Base-by-base conservation (phyloP, 148 eudicot species). In the Chenopodium berlandieri region DNA sequence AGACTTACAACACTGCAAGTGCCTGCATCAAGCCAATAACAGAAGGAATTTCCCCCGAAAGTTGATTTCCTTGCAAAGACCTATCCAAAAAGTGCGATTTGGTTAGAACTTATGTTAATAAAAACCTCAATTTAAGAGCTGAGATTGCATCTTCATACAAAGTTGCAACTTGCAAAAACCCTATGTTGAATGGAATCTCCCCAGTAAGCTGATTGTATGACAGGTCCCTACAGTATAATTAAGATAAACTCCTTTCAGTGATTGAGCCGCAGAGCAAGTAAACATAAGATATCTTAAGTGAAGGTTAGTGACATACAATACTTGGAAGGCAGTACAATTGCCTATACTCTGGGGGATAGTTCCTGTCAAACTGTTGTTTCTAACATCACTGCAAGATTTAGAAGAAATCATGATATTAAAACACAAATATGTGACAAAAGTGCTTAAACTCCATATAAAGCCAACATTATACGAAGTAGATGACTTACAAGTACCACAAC, bases 11-110 rank as follows among this genome's bases (percentile, higher is more conserved):
- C 70, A 96, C 99, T 22, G 99, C 98, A 82, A 96, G 97, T 77
- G 99, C 99, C 87, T 96, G 99, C 99, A 96, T 96, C 88, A 96
- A 83, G 78, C 99, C 99, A 81, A 96, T 94, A 75, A 96, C 99
- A 0, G 94, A 87, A 31, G 99, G 99, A 78, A 96, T 92, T 76
- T 83, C 87, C 56, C 99, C 99, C 4, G 94, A 89, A 20, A 96
- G 88, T 58, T 86, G 88, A 84, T 96, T 96, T 64, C 97, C 94
- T 86, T 96, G 99, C 88, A 96, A 89, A 60, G 98, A 95, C 83
- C 98, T 95, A 78, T 37, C 30, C 4, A 23, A 62, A 12, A 25
- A 2, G 20, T n/a, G 11, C 5, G n/a, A 48, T 63, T 22, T 52
- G 4, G 8, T 56, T 37, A 79, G 52, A 67, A 1, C 0, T 47